Percentiles rank a stretch among this genome's conserved stretches.
Evolutionary conservation across 108 stramenopile genomes (phyloP).

Genomic region (Nannochloropsis salina): DNA sequence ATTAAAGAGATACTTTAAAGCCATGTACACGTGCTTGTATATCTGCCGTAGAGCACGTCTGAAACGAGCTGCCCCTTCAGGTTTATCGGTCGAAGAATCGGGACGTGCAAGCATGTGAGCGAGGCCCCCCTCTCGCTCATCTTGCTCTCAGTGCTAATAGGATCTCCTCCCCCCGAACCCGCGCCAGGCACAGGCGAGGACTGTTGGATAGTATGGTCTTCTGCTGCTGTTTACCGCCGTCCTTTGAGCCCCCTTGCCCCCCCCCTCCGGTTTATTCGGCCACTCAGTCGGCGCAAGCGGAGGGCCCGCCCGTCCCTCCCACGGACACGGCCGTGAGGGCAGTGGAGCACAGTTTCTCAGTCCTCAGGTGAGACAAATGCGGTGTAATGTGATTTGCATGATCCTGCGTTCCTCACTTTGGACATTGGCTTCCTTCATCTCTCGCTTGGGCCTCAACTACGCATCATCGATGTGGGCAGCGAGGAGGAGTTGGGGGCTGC

Average conservation of each 20-base stretch:
- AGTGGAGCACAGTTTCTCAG: neutral
- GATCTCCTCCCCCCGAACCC: too few relatives aligned
- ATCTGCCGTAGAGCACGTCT: too few relatives aligned
- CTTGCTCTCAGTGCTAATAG: too few relatives aligned
- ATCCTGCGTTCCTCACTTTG: neutral
- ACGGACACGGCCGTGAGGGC: neutral
- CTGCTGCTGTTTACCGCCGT: neutral
- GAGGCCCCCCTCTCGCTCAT: too few relatives aligned
- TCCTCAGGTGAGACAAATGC: neutral
- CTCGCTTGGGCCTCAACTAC: too few relatives aligned
- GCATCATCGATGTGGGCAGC: neutral
- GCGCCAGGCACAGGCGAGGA: too few relatives aligned
- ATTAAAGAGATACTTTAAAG: too few relatives aligned
- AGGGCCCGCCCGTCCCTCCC: neutral
- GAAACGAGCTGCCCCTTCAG: too few relatives aligned
- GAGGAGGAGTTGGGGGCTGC: slow-evolving; percentile 15
- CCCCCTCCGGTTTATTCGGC: neutral
- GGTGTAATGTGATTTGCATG: neutral
- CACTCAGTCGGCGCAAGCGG: neutral
- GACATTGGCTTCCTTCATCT: neutral
- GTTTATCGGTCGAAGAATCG: too few relatives aligned
- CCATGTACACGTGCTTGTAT: too few relatives aligned
- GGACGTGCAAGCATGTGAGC: too few relatives aligned
- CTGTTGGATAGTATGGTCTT: neutral
- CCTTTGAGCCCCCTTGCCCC: neutral